Percentiles rank a stretch among this genome's conserved stretches.
Conservation (phyloP, 2,329 filamentous ascomycete species). For the Coniosporium tulheliwenetii region DNA sequence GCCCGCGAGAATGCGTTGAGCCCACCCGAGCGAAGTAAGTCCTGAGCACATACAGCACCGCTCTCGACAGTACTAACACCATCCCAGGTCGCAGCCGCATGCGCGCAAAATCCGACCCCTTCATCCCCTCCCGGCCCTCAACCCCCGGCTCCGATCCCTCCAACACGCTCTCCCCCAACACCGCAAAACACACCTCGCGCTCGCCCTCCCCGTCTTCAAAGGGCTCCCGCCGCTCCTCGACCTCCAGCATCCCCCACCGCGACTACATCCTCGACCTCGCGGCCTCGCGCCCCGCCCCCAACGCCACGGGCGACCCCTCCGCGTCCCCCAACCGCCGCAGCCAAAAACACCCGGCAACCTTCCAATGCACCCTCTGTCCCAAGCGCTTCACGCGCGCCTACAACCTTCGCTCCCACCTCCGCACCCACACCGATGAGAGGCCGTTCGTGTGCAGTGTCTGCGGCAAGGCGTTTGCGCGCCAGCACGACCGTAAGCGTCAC, state of each 20-base stretch:
- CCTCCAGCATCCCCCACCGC: slow-evolving; percentile 37
- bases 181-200: slow-evolving; percentile 16
- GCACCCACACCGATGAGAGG: slow-evolving; percentile 92
- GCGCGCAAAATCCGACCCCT: slow-evolving; percentile 45
- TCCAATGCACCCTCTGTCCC: slow-evolving; percentile 84
- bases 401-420: slow-evolving; percentile 85
- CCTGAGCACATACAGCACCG: not conserved
- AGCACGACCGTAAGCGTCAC: slow-evolving; percentile 94
- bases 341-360: slow-evolving; percentile 94
- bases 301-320: slow-evolving; percentile 21
- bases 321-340: slow-evolving; percentile 49
- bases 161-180: slow-evolving; percentile 26
- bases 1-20: slow-evolving; percentile 63
- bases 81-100: slow-evolving; percentile 37
- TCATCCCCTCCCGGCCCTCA: slow-evolving; percentile 29
- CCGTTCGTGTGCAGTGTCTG: slow-evolving; percentile 96
- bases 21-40: slow-evolving; percentile 53
- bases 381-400: slow-evolving; percentile 95
- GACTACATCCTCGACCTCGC: slow-evolving; percentile 82
- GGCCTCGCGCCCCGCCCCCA: slow-evolving; percentile 62
- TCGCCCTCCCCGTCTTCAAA: slow-evolving; percentile 31
- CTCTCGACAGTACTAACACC: slow-evolving; percentile 8
- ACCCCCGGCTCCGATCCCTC: slow-evolving; percentile 21
- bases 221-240: slow-evolving; percentile 32
- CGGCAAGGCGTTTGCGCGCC: slow-evolving; percentile 90